Base-by-base conservation (phyloP, 169 alveolate genomes). In the Besnoitia besnoiti region DNA sequence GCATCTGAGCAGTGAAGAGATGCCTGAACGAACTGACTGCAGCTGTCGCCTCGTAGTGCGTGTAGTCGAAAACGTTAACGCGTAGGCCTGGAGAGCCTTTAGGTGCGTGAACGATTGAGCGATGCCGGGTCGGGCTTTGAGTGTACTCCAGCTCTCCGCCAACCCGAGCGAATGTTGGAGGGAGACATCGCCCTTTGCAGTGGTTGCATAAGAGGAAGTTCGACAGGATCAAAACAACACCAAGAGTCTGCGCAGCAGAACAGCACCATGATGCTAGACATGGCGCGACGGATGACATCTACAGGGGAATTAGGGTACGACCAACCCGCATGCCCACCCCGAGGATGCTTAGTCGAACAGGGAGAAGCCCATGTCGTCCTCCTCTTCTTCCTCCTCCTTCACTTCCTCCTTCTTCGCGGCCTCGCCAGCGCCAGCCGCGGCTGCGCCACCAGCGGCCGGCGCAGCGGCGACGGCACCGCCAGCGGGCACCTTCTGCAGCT, bases 301-400 rank as follows among this genome's bases (percentile, higher is more conserved):
- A 21, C n/a, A 16, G 42, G n/a, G 10, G 47, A 35, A 0, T 8
- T 4, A 19, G 47, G 8, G 33, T 10, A 14, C 35, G 44, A 35
- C 7, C 21, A 35, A 44, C 3, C 14, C 49, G 33, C 33, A 19
- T n/a, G 40, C 19, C 44, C 49, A 77, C 4, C n/a, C 12, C 21
- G 33, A n/a, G 55, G 87, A 39, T 16, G 19, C 85, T 62, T 90
- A 90, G 75, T 90, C 94, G 75, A 90, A 90, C 37, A 90, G 85
- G 24, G 94, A 90, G 90, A 90, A 82, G 50, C 94, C 94, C 94
- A 90, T 90, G 55, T 90, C 94, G 46, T 90, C 94, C 85, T 90
- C 94, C 91, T 90, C 94, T 85, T 90, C 94, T 47, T 79, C 91
- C 80, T 90, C 90, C 85, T 80, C 37, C 90, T 90, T 82, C 85